These are phyloP conservation scores for Sphaceloma murrayae DNA, from an alignment of 2,329 filamentous ascomycete genomes.

Conservation along the genomic window DNA sequence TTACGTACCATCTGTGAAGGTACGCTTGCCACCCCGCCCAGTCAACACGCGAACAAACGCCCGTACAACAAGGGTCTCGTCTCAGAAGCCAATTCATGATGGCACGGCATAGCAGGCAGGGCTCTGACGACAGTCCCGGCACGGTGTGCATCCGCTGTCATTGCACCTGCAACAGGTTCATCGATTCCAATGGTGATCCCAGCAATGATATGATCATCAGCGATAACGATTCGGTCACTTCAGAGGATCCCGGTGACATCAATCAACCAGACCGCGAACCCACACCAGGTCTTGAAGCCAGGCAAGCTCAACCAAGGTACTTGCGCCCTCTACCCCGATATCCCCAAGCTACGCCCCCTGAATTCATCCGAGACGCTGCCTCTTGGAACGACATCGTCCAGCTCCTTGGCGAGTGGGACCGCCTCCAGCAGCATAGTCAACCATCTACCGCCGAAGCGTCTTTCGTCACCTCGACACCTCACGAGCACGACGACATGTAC, in stretches of 20 bases:
- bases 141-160: not conserved
- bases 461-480: not conserved
- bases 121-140: slow-evolving; percentile 15
- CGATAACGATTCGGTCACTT: slow-evolving; percentile 1
- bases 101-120: slow-evolving; percentile 10
- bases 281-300: not conserved
- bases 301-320: slow-evolving; percentile 3
- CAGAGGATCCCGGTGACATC: slow-evolving; percentile 2
- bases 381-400: slow-evolving; percentile 3
- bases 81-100: not conserved
- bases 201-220: not conserved
- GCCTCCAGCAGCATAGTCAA: not conserved
- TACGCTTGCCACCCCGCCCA: no score
- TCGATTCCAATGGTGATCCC: no score
- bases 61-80: not conserved
- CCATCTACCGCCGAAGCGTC: slow-evolving; percentile 3
- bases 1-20: no score
- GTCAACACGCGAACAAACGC: no score
- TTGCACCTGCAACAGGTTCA: slow-evolving; percentile 1
- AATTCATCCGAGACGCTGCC: not conserved
- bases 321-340: slow-evolving; percentile 1
- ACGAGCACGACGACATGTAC: slow-evolving; percentile 3
- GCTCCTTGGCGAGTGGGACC: not conserved
- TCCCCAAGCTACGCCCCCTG: not conserved
- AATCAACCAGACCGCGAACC: slow-evolving; percentile 5